Percentiles rank a stretch among this genome's conserved stretches.
Evolutionary conservation across 2,329 filamentous ascomycete genomes (phyloP).

Genomic region (Sclerotinia subarctica): DNA sequence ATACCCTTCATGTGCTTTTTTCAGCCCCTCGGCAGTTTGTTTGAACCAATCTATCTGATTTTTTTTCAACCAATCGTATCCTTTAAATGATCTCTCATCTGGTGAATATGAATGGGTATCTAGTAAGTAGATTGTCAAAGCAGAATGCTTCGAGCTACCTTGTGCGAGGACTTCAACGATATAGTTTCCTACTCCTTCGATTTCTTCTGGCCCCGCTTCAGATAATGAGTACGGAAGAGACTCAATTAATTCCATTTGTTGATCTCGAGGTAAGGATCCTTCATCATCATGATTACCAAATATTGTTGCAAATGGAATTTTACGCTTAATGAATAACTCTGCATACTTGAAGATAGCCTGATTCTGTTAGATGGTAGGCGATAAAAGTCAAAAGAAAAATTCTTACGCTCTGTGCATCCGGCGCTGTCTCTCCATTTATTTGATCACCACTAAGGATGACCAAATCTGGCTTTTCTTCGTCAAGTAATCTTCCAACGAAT

Average conservation of each 20-base stretch:
- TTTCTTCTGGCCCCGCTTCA: constrained; percentile 73
- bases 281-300: constrained; percentile 99
- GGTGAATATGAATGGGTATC: constrained; percentile 92
- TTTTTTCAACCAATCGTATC: constrained; percentile 96
- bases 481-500: constrained; percentile 77
- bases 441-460: constrained; percentile 92
- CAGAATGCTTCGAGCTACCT: constrained; percentile 77
- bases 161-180: constrained; percentile 84
- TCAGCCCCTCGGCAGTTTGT: constrained; percentile 68
- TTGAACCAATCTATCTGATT: constrained; percentile 95
- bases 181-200: constrained; percentile 94
- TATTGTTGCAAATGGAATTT: constrained; percentile 88
- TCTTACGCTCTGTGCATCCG: constrained; percentile 79
- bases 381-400: not conserved
- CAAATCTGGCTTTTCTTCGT: constrained; percentile 90
- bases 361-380: not conserved
- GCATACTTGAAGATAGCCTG: constrained; percentile 91
- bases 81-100: constrained; percentile 81
- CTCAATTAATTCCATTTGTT: constrained; percentile 83
- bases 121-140: constrained; percentile 89
- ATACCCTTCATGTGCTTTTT: constrained; percentile 77
- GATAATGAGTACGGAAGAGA: constrained; percentile 86
- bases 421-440: constrained; percentile 89
- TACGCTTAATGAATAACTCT: constrained; percentile 76
- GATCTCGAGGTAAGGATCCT: constrained; percentile 65